Conservation (phyloP, 305 asterid genomes). For the Striga hermonthica region DNA sequence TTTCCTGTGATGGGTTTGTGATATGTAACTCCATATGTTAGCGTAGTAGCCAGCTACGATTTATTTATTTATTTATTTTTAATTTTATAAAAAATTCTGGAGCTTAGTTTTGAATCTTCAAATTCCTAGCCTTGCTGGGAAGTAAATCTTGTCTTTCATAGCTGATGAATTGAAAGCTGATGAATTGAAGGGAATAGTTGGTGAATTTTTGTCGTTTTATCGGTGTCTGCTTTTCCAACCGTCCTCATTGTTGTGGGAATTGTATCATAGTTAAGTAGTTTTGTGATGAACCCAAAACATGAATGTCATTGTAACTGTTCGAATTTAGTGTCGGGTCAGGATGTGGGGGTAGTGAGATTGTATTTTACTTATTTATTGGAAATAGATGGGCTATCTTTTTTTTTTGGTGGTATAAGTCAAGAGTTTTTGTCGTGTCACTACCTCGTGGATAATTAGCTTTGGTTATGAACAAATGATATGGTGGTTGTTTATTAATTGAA, state of each 20-base stretch:
- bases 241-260: constrained; percentile 4
- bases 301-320: constrained; percentile 14
- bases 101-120: not conserved
- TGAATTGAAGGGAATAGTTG: too few species aligned
- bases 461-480: constrained; percentile 12
- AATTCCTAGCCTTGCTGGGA: not conserved
- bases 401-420: constrained; percentile 14
- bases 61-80: too few species aligned
- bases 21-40: not conserved
- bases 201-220: not conserved
- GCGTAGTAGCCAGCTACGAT: constrained; percentile 4
- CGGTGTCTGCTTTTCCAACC: not conserved
- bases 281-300: constrained; percentile 11
- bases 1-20: constrained; percentile 12
- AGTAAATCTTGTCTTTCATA: not conserved
- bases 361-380: not conserved
- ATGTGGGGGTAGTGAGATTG: not conserved
- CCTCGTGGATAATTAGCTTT: not conserved
- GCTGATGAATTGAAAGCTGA: constrained; percentile 6
- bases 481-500: constrained; percentile 2
- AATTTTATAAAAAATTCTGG: too few species aligned
- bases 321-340: not conserved
- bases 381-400: constrained; percentile 22
- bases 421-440: not conserved
- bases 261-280: not conserved